Evolutionary conservation across 1,139 yeast genomes (phyloP).

Genomic region (Hemisphaericaspora xylanilytica): DNA sequence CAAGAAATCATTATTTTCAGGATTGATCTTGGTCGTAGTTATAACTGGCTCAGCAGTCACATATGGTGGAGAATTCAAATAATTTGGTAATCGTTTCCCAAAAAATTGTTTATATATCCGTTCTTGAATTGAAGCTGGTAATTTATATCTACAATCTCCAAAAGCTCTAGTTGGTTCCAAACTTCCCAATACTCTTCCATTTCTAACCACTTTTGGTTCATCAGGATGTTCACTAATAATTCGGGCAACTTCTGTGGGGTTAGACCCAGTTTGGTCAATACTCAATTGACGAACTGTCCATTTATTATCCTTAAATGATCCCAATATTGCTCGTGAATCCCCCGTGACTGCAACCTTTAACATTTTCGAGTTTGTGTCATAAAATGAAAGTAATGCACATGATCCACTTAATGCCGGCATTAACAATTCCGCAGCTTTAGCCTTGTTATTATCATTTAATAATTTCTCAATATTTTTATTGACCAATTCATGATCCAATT

Average conservation of each 20-base stretch:
- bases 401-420: constrained; percentile 96
- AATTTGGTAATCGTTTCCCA: constrained; percentile 78
- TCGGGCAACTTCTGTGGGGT: constrained; percentile 81
- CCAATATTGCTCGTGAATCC: constrained; percentile 89
- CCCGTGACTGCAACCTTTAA: constrained; percentile 95
- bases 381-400: constrained; percentile 85
- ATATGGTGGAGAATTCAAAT: constrained; percentile 87
- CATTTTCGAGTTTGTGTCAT: constrained; percentile 69
- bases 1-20: constrained; percentile 75
- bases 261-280: constrained; percentile 93
- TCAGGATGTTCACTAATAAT: constrained; percentile 87
- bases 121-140: constrained; percentile 72
- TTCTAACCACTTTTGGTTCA: constrained; percentile 77
- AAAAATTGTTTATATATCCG: constrained; percentile 73
- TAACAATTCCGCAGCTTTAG: constrained; percentile 66
- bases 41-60: constrained; percentile 96
- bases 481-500: constrained; percentile 85
- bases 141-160: constrained; percentile 93
- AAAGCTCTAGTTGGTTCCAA: constrained; percentile 95
- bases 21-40: constrained; percentile 74
- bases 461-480: constrained; percentile 68
- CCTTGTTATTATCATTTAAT: constrained; percentile 59
- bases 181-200: constrained; percentile 92
- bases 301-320: constrained; percentile 63
- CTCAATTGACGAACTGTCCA: constrained; percentile 91